Evolutionary conservation across 2,329 filamentous ascomycete species (phyloP).

Genomic region (Trichothecium roseum): DNA sequence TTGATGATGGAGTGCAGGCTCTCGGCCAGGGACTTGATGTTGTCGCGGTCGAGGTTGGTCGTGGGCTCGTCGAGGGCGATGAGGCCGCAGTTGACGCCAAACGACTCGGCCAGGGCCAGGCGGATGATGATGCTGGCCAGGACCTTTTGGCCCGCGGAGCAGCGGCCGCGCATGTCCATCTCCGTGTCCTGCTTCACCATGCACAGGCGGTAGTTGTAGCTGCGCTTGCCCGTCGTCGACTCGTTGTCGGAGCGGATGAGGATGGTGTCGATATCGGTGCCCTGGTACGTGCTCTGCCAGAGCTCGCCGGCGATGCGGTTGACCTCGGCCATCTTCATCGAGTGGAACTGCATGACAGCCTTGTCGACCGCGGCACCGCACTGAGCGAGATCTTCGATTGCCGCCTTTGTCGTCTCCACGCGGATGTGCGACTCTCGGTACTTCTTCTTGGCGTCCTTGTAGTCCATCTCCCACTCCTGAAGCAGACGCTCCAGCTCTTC

Average conservation of each 20-base stretch:
- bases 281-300: conserved; percentile 96
- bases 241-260: conserved; percentile 90
- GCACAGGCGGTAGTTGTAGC: conserved; percentile 93
- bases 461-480: conserved; percentile 74
- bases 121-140: conserved; percentile 96
- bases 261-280: conserved; percentile 94
- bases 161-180: conserved; percentile 99
- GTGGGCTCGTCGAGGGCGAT: conserved; percentile 97
- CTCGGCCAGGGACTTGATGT: conserved; percentile 80
- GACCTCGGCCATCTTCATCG: conserved; percentile 96
- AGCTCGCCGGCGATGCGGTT: conserved; percentile 90
- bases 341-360: conserved; percentile 95
- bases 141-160: conserved; percentile 93
- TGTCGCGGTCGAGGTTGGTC: conserved; percentile 91
- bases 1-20: conserved; percentile 83
- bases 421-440: conserved; percentile 85
- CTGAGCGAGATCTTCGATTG: conserved; percentile 77
- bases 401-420: conserved; percentile 84
- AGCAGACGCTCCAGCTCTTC: conserved; percentile 64
- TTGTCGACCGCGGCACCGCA: conserved; percentile 82
- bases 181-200: conserved; percentile 97
- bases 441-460: conserved; percentile 67
- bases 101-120: conserved; percentile 89
- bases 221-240: conserved; percentile 59
- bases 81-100: conserved; percentile 89